Base-by-base conservation (phyloP, 2,329 filamentous ascomycete species). In the Eurotiales sp. region DNA sequence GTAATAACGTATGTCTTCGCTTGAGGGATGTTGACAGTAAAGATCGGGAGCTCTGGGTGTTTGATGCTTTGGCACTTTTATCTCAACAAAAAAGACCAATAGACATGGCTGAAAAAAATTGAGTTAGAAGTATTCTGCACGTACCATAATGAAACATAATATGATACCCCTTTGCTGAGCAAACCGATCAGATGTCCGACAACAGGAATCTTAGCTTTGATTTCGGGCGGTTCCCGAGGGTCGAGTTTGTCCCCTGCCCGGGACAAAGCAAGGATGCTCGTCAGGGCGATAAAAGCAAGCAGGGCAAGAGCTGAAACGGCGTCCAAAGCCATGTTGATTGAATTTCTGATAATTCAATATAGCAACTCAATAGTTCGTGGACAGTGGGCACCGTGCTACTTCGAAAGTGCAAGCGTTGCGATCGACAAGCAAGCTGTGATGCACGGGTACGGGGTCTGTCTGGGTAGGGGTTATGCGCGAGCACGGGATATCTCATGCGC, bases 151-250 rank as follows among this genome's bases (percentile, higher is more conserved):
- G 42, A 45, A 3, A 37, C 30, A 37, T 57, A 65, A 34, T 67
- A 65, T 11, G 47, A 42, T 3, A 61, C 17, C 1, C 64, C 64
- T 50, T 63, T 41, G 12, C 54, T 46, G 7, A 64, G 12, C 7
- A 66, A 32, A 2, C 57, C 61, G 14, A 63, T 32, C 12, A 60
- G 4, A 48, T 67, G 64, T 8, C 64, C 62, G 36, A 66, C 34
- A 2, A 65, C n/a, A 1, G 64, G 64, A 30, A 66, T 59, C 4
- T 37, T 29, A 22, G 46, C 50, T 8, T 40, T 39, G 21, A 64
- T 47, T 10, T 52, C 14, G 0, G 62, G 61, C 3, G 63, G 63
- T 44, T 66, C 63, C 8, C 60, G 60, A 12, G 61, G 57, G 41
- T 66, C 62, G 30, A 47, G 50, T 25, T 49, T 56, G 10, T 32